These are phyloP conservation scores for Chenopodium formosanum DNA, from an alignment of 148 eudicot species.

Conservation along the genomic window DNA sequence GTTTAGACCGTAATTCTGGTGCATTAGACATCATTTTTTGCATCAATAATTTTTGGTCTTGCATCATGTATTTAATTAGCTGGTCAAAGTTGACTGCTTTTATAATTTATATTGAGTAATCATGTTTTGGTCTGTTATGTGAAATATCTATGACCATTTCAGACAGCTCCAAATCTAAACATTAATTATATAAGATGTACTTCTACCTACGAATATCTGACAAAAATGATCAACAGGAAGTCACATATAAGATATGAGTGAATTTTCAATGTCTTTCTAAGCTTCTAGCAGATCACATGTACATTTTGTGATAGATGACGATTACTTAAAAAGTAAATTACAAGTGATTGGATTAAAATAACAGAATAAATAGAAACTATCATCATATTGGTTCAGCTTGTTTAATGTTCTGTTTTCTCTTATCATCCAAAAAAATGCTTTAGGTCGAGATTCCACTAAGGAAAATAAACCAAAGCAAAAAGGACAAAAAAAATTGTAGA, in stretches of 20 bases:
- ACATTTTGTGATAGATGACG: not conserved
- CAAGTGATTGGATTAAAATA: not conserved
- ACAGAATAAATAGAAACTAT: too few relatives aligned
- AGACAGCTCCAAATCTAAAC: not conserved
- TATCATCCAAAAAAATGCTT: too few relatives aligned
- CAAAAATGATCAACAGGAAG: not conserved
- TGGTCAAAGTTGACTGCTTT: not conserved
- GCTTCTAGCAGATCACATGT: not conserved
- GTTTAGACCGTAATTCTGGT: too few relatives aligned
- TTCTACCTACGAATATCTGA: not conserved
- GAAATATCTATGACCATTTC: not conserved
- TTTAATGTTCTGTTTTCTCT: too few relatives aligned
- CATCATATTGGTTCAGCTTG: too few relatives aligned
- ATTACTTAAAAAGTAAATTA: not conserved
- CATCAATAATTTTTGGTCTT: not conserved
- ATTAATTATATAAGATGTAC: not conserved
- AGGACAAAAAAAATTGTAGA: too few relatives aligned
- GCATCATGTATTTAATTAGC: too few relatives aligned
- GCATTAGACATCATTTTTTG: not conserved
- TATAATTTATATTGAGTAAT: too few relatives aligned
- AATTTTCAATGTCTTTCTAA: not conserved
- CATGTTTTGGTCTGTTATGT: not conserved
- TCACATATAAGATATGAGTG: not conserved
- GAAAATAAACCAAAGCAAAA: not conserved
- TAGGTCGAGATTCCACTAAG: not conserved